Evolutionary conservation across 2,329 filamentous ascomycete species (phyloP).

Genomic region (Trichophyton verrucosum): DNA sequence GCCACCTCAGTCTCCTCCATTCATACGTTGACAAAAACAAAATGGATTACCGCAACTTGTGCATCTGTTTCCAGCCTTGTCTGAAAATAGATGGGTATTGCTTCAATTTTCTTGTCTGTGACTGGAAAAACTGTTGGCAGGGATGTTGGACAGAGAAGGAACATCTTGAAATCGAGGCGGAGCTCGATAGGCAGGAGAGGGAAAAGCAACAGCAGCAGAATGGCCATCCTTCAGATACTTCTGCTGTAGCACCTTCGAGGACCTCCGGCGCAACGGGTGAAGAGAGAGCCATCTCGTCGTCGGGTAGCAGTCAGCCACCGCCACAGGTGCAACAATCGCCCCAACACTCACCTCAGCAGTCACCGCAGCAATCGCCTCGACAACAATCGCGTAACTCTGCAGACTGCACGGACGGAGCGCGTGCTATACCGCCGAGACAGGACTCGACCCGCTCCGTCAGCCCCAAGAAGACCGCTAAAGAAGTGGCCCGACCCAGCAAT

Average conservation of each 20-base stretch:
- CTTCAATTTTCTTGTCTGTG: constrained; percentile 87
- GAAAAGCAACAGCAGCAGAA: constrained; percentile 8
- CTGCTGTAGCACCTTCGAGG: not conserved
- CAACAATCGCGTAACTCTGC: constrained; percentile 6
- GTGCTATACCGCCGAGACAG: constrained; percentile 19
- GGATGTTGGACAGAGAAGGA: constrained; percentile 83
- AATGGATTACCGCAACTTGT: constrained; percentile 93
- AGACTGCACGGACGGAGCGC: constrained; percentile 15
- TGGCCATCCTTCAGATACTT: not conserved
- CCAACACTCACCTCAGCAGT: constrained; percentile 9
- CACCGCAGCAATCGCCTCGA: constrained; percentile 4
- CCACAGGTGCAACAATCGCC: constrained; percentile 7
- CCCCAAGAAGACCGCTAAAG: constrained; percentile 17
- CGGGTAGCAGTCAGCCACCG: constrained; percentile 48
- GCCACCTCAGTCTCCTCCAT: constrained; percentile 80
- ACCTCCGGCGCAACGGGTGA: constrained; percentile 24
- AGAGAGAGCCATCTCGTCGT: constrained; percentile 51
- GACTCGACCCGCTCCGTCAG: constrained; percentile 9
- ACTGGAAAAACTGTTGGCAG: constrained; percentile 96
- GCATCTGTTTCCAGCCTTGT: constrained; percentile 93
- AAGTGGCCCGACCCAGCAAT: not conserved
- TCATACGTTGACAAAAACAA: constrained; percentile 93
- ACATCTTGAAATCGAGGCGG: constrained; percentile 50
- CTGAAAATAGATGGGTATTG: constrained; percentile 93
- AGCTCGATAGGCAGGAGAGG: constrained; percentile 25